Base-by-base conservation (phyloP, 2,329 filamentous ascomycete genomes). In the Truncatella angustata region DNA sequence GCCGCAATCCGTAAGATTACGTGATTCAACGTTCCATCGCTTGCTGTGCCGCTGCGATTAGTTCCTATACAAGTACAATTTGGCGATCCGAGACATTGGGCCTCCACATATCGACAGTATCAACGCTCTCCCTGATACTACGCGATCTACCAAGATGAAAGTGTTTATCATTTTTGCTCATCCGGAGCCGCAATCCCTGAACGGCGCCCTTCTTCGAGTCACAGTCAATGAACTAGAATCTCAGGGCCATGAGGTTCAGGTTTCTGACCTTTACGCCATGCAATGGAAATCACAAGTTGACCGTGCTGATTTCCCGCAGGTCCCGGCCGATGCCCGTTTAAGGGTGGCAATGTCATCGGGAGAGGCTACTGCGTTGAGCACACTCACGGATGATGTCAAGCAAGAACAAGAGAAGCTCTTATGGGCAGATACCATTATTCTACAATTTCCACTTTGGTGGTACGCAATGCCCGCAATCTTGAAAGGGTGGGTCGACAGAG, bases 251-350 rank as follows among this genome's bases (percentile, higher is more conserved):
- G 48, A 51, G 43, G 51, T 52, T 20, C 47, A 44, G 35, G 48
- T 53, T 18, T 53, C 51, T 28, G 51, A 53, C 39, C 47, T 53
- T 4, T 51, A 53, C 37, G 44, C 43, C 20, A 53, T 53, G 48
- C 4, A 53, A 18, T 53, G 43, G 43, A 53, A 53, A 43, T 4
- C 21, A n/a, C 34, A 53, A 32, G 47, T 53, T 4, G 48, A 53
- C 34, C 51, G 51, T 32, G 51, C 26, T 5, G 47, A 53, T 35
- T 53, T 51, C 34, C 47, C 48, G 7, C 4, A 52, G 21, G 4
- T 51, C 18, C 16, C 46, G 34, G 6, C 49, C 14, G 48, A 44
- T 34, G 36, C 35, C 5, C 46, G 46, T 20, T 7, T 49, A n/a
- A 42, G 11, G 21, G 18, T 51, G 11, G 21, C 30, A 26, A 5